Percentiles rank a stretch among this genome's conserved stretches.
Conservation (phyloP, 1,284 basidiomycete species). For the Apiotrichum gamsii region DNA sequence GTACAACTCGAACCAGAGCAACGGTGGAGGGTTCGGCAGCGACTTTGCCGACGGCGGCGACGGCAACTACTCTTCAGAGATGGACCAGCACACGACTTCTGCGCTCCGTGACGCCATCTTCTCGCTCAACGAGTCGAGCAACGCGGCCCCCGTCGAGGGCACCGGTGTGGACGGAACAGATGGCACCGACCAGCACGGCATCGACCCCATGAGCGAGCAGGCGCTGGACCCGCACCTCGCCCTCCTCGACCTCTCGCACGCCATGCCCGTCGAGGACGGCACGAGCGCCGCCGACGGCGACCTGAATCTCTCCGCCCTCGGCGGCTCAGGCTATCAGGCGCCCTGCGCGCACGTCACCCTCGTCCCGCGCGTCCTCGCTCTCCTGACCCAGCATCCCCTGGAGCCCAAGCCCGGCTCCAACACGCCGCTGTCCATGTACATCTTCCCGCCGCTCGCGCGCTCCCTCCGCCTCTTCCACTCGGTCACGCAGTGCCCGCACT, state of each 20-base stretch:
- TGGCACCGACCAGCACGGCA: conserved; percentile 21
- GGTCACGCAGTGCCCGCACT: conserved; percentile 32
- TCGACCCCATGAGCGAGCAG: conserved; percentile 18
- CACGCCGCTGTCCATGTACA: conserved; percentile 38
- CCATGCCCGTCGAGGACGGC: conserved; percentile 29
- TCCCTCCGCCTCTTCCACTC: conserved; percentile 42
- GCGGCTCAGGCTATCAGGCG: conserved; percentile 10
- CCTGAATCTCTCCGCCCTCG: conserved; percentile 21
- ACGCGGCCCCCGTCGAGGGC: conserved; percentile 15
- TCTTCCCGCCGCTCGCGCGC: conserved; percentile 39
- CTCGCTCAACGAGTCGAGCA: conserved; percentile 40
- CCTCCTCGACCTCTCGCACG: conserved; percentile 38
- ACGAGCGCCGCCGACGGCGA: conserved; percentile 21
- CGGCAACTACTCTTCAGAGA: conserved; percentile 34
- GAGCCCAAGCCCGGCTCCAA: conserved; percentile 43
- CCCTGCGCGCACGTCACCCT: conserved; percentile 35
- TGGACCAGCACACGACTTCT: conserved; percentile 46
- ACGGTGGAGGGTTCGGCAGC: conserved; percentile 23
- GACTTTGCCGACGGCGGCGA: conserved; percentile 30
- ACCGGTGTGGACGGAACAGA: conserved; percentile 22
- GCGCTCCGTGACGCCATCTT: conserved; percentile 46
- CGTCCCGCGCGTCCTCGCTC: conserved; percentile 39
- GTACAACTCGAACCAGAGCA: conserved; percentile 21
- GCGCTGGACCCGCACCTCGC: conserved; percentile 40
- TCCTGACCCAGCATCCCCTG: conserved; percentile 36